Evolutionary conservation across 1,284 basidiomycete species (phyloP).

Genomic region (Rhodofomes roseus): DNA sequence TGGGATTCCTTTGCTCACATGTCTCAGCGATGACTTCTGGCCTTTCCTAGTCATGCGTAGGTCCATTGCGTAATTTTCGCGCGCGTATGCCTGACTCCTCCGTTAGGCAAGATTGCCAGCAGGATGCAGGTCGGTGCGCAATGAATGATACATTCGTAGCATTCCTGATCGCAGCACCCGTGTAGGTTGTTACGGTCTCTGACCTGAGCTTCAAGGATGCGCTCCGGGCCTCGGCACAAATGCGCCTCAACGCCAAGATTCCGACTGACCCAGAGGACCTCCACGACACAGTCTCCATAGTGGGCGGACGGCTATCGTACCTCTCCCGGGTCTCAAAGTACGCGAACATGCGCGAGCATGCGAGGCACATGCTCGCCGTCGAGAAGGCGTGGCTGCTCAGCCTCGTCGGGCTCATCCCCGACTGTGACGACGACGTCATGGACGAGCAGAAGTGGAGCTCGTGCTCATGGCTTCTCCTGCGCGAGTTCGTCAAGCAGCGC

Average conservation of each 20-base stretch:
- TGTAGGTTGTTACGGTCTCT: conserved; percentile 66
- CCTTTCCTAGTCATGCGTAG: conserved; percentile 63
- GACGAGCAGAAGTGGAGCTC: conserved; percentile 84
- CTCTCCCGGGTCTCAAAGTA: conserved; percentile 61
- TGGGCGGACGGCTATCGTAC: conserved; percentile 79
- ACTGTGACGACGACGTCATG: conserved; percentile 87
- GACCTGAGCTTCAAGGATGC: conserved; percentile 67
- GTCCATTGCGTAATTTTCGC: conserved; percentile 19
- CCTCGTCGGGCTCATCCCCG: conserved; percentile 66
- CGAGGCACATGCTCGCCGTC: conserved; percentile 56
- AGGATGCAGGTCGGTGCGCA: conserved; percentile 72
- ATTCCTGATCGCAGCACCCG: no score
- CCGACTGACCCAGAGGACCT: conserved; percentile 34
- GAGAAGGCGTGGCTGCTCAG: conserved; percentile 79
- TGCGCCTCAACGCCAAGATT: conserved; percentile 41
- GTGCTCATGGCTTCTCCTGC: conserved; percentile 73
- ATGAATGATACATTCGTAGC: neutral
- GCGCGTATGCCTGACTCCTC: neutral
- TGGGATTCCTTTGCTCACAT: neutral
- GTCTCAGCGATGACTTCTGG: conserved; percentile 73
- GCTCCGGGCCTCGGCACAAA: conserved; percentile 51
- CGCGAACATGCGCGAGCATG: conserved; percentile 55
- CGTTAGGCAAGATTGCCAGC: conserved; percentile 62
- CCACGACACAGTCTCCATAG: conserved; percentile 50
- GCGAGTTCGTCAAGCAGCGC: conserved; percentile 62